Conservation (phyloP, 306 rosid species). For the Argentina anserina region DNA sequence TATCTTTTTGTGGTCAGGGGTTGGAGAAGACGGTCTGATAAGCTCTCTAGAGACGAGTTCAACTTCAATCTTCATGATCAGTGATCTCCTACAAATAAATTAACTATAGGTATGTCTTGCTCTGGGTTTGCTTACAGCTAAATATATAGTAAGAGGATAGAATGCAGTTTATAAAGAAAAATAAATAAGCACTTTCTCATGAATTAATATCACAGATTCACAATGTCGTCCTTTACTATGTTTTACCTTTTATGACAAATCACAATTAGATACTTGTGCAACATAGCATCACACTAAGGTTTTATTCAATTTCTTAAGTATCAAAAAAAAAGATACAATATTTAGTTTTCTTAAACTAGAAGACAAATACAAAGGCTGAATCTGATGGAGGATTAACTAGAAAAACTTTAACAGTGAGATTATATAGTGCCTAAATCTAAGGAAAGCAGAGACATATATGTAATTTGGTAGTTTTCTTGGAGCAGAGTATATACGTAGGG, state of each 20-base stretch:
- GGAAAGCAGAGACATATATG: neutral
- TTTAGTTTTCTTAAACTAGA: neutral
- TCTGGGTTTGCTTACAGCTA: neutral
- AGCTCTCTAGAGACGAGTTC: conserved; percentile 15
- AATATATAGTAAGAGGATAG: neutral
- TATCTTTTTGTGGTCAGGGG: conserved; percentile 26
- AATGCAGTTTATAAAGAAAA: neutral
- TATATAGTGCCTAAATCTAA: neutral
- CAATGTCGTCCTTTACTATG: neutral
- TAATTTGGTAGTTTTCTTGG: neutral
- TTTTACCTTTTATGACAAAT: neutral
- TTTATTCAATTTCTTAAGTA: neutral
- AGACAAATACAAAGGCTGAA: neutral
- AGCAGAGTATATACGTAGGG: neutral
- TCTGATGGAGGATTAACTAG: neutral
- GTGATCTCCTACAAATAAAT: neutral
- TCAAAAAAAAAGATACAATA: neutral
- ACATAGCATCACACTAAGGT: neutral
- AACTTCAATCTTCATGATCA: conserved; percentile 20
- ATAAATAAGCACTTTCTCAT: neutral
- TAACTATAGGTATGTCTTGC: neutral
- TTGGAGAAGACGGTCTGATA: conserved; percentile 34
- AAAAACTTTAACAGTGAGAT: neutral
- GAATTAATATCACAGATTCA: neutral
- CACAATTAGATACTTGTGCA: neutral